Base-by-base conservation (phyloP, 805 yeast genomes). In the Suhomyces sp. region DNA sequence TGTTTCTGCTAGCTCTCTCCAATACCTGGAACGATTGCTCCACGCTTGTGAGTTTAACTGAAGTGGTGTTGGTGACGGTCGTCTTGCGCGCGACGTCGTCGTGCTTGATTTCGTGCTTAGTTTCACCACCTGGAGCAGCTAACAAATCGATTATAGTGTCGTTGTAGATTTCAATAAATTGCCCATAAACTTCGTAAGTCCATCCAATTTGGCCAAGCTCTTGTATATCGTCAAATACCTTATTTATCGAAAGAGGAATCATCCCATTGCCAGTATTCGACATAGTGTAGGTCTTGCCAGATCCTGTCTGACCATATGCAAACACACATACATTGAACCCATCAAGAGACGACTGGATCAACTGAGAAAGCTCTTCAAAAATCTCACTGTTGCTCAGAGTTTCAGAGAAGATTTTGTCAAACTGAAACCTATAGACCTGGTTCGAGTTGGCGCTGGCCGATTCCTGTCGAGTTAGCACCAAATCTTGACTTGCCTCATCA, bases 271-370 rank as follows among this genome's bases (percentile, higher is more conserved):
- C 61, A 0, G 80, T 71, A 51, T 72, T 71, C 1, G 91, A 80
- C 98, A 93, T 94, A 0, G 99, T 94, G 65, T 71, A 85, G 0
- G 98, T 93, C 65, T 93, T 93, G 3, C 99, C 99, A 0, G 97
- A 72, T 80, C 89, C 69, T 0, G 99, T 94, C 68, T 93, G 99
- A 1, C 99, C 99, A 66, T 94, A 93, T 4, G 97, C 97, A 68
- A 91, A 91, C 1, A 94, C 89, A 67, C 97, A 91, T 2, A 91
- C 97, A 59, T 90, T 90, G 62, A 77, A 84, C 0, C 99, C 99
- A 68, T 93, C 96, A 12, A 92, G 66, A 0, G 96, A 57, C 1
- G 77, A 72, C 65, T 90, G 97, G 1, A 93, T 84, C 20, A 93
- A 69, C 65, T 91, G 96, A 2, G 94, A 85, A 0, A 93, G 80